Conservation (phyloP, 2,329 filamentous ascomycete species). For the Alternaria angustiovoidea region DNA sequence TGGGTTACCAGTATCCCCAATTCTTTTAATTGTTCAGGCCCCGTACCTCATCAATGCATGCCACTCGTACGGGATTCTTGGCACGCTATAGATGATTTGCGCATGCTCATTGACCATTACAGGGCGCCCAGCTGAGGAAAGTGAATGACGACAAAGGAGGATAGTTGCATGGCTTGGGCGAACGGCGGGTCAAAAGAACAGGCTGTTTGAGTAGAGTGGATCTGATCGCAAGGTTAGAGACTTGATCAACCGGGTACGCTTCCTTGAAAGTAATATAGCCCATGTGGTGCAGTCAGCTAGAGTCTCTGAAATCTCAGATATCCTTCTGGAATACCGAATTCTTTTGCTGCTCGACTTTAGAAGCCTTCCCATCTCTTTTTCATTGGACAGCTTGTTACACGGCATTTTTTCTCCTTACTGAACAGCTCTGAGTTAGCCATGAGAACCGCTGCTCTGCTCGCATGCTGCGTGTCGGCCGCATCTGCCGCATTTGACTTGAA, state of each 20-base stretch:
- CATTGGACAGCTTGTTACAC: constrained; percentile 6
- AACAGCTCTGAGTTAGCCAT: constrained; percentile 13
- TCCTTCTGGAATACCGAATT: constrained; percentile 9
- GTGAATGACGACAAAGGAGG: neutral
- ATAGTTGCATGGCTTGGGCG: neutral
- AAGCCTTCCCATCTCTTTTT: neutral
- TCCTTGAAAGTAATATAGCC: constrained; percentile 18
- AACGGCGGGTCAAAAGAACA: constrained; percentile 7
- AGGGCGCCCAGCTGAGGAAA: neutral
- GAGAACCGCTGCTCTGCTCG: constrained; percentile 19
- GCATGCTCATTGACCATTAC: constrained; percentile 5
- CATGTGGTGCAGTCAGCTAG: constrained; percentile 14
- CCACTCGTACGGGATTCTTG: neutral
- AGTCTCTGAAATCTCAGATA: constrained; percentile 8
- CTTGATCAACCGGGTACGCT: constrained; percentile 21
- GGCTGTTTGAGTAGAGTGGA: neutral
- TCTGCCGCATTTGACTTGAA: constrained; percentile 37
- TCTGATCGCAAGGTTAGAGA: neutral
- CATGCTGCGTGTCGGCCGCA: constrained; percentile 20
- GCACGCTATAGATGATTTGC: neutral
- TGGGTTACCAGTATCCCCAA: constrained; percentile 15
- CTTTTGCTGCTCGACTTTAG: constrained; percentile 6
- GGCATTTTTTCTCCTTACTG: neutral
- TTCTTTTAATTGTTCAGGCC: constrained; percentile 15
- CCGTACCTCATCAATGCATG: constrained; percentile 1